Base-by-base conservation (phyloP, 78 protist genomes). In the Dictyostelium intermedium region DNA sequence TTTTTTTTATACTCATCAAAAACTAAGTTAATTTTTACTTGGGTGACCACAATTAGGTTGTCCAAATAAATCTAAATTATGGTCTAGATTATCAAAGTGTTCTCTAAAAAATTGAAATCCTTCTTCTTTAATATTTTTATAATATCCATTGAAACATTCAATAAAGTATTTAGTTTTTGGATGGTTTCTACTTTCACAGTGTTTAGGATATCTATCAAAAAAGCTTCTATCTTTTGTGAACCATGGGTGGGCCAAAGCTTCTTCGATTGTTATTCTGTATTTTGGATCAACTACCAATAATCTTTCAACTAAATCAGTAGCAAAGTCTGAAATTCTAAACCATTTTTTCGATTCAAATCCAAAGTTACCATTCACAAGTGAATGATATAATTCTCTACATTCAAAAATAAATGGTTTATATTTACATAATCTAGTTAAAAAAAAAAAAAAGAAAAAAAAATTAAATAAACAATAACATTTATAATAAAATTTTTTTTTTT, bases 191-290 rank as follows among this genome's bases (percentile, higher is more conserved):
- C 66, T 56, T 5, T 56, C 20, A 0, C 1, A 56, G 66, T 56
- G 66, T 20, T 56, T 56, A 13, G 66, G 66, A 20, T 56, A 6
- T 0, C 20, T 56, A 5, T 56, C 7, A 56, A 20, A 56, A 56
- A 20, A 56, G 5, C 27, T 18, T 20, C 66, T n/a, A 56, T 56
- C 66, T 6, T 20, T 4, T 56, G 66, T 82, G 8, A 92, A 56
- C 96, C 96, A 92, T 14, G 96, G 96, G 43, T 83, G 92, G 14
- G 70, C 32, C n/a, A 92, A 13, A n/a, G 91, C 85, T 13, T 92
- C 92, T 47, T 50, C 85, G 5, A 91, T 91, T 39, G 41, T 50
- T 14, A 83, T 10, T 20, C 96, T 18, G 23, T 73, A 25, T 2
- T 30, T 4, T 1, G 83, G 92, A 30, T 83, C 78, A 11, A 66